Evolutionary conservation across 371 early-diverging fungal genomes (phyloP).

Genomic region (Saksenaea vasiformis): DNA sequence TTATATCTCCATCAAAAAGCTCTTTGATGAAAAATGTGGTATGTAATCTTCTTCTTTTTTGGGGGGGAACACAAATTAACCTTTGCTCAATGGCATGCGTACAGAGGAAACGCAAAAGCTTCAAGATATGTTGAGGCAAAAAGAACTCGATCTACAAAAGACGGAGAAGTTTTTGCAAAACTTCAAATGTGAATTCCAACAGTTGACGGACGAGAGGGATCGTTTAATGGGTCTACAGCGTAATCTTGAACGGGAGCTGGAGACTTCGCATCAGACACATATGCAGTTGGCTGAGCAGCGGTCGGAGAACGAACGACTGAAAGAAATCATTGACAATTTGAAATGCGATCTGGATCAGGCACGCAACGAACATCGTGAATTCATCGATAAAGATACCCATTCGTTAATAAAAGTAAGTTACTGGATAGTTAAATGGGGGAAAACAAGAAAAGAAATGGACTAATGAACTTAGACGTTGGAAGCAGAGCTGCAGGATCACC

Average conservation of each 20-base stretch:
- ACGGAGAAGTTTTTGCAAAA: constrained; percentile 33
- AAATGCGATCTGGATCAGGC: constrained; percentile 50
- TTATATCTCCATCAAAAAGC: constrained; percentile 39
- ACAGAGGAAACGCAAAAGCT: constrained; percentile 53
- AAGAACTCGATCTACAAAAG: constrained; percentile 43
- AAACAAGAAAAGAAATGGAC: not conserved
- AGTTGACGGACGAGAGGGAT: constrained; percentile 43
- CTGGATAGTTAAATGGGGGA: not conserved
- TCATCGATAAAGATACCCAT: constrained; percentile 1
- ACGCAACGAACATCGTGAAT: constrained; percentile 15
- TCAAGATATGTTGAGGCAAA: constrained; percentile 44
- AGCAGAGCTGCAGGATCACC: constrained; percentile 26
- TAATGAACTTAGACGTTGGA: constrained; percentile 27
- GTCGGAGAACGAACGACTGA: constrained; percentile 50
- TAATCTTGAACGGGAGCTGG: constrained; percentile 42
- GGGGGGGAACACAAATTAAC: not conserved
- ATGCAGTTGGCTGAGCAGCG: constrained; percentile 50
- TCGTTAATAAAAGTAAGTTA: constrained; percentile 18
- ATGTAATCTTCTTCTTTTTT: constrained; percentile 16
- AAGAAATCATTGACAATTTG: constrained; percentile 50
- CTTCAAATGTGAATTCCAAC: constrained; percentile 39
- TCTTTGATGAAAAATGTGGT: constrained; percentile 60
- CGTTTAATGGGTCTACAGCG: constrained; percentile 37
- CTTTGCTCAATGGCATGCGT: not conserved
- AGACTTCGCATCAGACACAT: constrained; percentile 44